Evolutionary conservation across 805 yeast species (phyloP).

Genomic region (Ogataea neopini): DNA sequence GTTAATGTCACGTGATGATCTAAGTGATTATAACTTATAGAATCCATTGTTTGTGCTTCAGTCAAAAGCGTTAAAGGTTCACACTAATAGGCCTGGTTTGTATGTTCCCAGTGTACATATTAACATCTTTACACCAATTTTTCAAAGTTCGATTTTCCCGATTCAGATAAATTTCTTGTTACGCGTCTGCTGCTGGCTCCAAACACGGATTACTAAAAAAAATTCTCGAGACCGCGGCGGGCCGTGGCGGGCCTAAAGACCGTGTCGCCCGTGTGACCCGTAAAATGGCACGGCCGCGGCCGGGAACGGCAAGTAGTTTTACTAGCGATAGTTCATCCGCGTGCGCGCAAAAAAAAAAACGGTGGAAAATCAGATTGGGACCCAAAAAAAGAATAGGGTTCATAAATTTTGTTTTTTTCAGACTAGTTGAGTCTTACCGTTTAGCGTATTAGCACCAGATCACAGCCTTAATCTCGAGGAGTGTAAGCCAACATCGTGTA

Average conservation of each 20-base stretch:
- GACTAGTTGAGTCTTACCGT: not conserved
- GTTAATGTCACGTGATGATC: not conserved
- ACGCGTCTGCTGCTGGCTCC: conserved; percentile 3
- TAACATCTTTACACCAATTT: not conserved
- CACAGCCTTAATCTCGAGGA: not conserved
- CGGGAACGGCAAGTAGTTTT: not conserved
- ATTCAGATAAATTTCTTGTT: not conserved
- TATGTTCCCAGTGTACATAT: no score
- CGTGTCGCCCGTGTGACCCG: not conserved
- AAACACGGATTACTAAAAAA: not conserved
- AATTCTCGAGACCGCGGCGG: not conserved
- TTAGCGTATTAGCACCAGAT: not conserved
- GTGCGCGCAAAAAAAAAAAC: conserved; percentile 2
- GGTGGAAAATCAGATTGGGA: conserved; percentile 1
- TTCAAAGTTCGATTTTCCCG: not conserved
- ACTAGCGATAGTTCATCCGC: not conserved
- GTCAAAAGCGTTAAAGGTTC: not conserved
- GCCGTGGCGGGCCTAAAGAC: not conserved
- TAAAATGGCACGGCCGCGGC: not conserved
- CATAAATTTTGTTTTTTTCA: not conserved
- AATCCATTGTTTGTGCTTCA: no score
- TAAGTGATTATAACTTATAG: no score
- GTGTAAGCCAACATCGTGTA: not conserved
- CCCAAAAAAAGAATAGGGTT: not conserved
- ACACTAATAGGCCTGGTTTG: no score